These are phyloP conservation scores for Daedaleopsis sinensis DNA, from an alignment of 768 basidiomycete species.

Conservation along the genomic window DNA sequence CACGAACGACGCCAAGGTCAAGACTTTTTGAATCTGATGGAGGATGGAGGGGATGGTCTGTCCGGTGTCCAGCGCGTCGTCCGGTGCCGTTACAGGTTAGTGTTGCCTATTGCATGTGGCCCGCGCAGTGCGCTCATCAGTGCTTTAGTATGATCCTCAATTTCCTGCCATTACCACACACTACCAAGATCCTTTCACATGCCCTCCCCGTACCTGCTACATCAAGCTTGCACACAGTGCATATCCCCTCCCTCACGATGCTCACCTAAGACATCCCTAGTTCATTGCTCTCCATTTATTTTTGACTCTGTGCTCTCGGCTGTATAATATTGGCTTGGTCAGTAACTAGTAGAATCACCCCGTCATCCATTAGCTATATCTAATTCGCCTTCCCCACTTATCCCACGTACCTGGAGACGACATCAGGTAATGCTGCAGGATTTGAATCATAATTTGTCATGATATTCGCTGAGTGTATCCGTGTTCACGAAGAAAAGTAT, in stretches of 20 bases:
- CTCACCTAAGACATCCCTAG: background rate
- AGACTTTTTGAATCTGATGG: background rate
- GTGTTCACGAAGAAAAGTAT: background rate
- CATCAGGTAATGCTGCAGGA: background rate
- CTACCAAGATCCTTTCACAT: too few relatives aligned
- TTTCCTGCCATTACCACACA: background rate
- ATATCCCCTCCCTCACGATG: background rate
- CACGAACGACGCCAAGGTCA: conserved; percentile 5
- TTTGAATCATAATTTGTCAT: background rate
- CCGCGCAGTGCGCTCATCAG: background rate
- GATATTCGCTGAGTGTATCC: background rate
- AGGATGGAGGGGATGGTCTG: background rate
- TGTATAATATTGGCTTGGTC: conserved; percentile 15
- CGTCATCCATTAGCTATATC: conserved; percentile 5
- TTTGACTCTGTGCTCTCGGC: conserved; percentile 5
- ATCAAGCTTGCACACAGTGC: background rate
- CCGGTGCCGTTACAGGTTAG: background rate
- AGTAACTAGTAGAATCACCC: conserved; percentile 8
- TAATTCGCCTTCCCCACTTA: conserved; percentile 5
- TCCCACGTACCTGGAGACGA: background rate
- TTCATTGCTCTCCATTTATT: conserved; percentile 4
- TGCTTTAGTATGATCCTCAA: background rate
- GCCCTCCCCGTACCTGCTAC: background rate
- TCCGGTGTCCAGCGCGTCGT: background rate
- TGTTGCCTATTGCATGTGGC: background rate